These are phyloP conservation scores for Trichosporon faecale DNA, from an alignment of 1,284 basidiomycete species.

Conservation along the genomic window DNA sequence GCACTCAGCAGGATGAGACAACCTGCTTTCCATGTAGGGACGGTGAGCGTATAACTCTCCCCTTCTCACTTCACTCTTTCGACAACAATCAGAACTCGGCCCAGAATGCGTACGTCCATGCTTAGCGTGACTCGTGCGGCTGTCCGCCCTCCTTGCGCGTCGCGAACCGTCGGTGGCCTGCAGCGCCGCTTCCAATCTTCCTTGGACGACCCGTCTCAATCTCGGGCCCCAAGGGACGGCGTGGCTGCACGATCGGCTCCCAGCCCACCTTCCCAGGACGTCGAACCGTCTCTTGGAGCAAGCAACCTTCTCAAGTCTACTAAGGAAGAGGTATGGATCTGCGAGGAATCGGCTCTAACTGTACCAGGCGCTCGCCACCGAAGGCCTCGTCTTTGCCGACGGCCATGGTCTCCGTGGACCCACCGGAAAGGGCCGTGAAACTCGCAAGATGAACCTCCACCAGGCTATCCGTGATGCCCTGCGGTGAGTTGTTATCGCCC, in stretches of 20 bases:
- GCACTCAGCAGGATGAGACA: neutral
- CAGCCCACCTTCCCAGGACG: conserved; percentile 17
- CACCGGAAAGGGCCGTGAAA: conserved; percentile 71
- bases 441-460: conserved; percentile 85
- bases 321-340: conserved; percentile 32
- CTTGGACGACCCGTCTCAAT: conserved; percentile 17
- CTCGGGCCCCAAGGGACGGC: conserved; percentile 16
- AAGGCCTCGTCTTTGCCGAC: conserved; percentile 67
- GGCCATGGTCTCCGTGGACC: conserved; percentile 56
- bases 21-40: neutral
- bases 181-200: conserved; percentile 17
- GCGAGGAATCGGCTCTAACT: too few relatives aligned
- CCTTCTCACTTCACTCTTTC: neutral
- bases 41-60: neutral
- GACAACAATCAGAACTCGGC: neutral
- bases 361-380: conserved; percentile 66
- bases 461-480: conserved; percentile 85
- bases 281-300: conserved; percentile 38
- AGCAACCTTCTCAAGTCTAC: conserved; percentile 34
- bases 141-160: neutral
- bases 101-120: conserved; percentile 5
- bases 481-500: conserved; percentile 57
- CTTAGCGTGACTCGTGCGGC: neutral
- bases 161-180: neutral
- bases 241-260: conserved; percentile 13